Evolutionary conservation across 352 stramenopile species (phyloP).

Genomic region (Phytophthora macrochlamydospora): DNA sequence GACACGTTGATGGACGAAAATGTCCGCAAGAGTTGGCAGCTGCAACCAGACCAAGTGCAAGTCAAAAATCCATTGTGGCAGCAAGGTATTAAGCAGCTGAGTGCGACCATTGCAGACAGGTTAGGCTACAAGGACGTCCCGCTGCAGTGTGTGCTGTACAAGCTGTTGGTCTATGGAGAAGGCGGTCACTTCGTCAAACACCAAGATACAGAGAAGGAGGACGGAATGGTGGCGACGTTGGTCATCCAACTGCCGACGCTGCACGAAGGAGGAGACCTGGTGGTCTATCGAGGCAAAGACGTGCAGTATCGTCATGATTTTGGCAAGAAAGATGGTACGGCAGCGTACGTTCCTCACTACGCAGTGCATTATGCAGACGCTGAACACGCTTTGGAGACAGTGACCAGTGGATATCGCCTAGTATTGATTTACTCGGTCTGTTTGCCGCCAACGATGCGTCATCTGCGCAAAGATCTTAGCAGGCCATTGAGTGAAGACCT

Average conservation of each 20-base stretch:
- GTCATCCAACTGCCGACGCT: constrained; percentile 39
- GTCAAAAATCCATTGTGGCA: constrained; percentile 23
- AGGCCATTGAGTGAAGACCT: background rate
- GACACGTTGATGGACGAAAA: constrained; percentile 9
- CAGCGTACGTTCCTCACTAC: constrained; percentile 18
- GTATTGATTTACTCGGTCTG: constrained; percentile 33
- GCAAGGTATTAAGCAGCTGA: constrained; percentile 6
- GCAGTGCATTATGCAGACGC: constrained; percentile 32
- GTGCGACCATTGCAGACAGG: background rate
- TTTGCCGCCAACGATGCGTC: constrained; percentile 14
- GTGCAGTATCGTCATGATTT: constrained; percentile 24
- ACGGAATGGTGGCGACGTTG: constrained; percentile 56
- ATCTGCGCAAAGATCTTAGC: constrained; percentile 4
- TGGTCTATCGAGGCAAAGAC: constrained; percentile 16
- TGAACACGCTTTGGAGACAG: constrained; percentile 24
- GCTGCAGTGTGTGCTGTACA: constrained; percentile 40
- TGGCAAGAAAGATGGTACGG: constrained; percentile 18
- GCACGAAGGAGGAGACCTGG: constrained; percentile 28
- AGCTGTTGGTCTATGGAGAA: constrained; percentile 52
- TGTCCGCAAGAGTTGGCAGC: constrained; percentile 20
- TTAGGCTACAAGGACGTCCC: constrained; percentile 15
- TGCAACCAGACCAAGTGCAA: constrained; percentile 11
- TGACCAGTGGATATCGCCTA: constrained; percentile 30
- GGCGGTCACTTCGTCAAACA: constrained; percentile 49
- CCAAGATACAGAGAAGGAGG: constrained; percentile 61